These are phyloP conservation scores for Umbelopsis sp. DNA, from an alignment of 371 early-diverging fungal species.

Conservation along the genomic window DNA sequence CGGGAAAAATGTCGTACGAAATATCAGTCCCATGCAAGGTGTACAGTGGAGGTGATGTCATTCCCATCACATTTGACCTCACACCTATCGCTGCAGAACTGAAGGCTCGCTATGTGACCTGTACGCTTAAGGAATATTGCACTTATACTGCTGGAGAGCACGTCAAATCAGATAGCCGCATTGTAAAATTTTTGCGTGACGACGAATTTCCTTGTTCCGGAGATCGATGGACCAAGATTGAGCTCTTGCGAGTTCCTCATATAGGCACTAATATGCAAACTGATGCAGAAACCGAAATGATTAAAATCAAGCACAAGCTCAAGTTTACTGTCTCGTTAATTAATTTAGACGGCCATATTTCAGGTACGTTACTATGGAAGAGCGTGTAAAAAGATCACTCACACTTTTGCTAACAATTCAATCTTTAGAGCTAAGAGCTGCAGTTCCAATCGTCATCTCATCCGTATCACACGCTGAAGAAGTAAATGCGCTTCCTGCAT, in stretches of 20 bases:
- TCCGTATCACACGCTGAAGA: constrained; percentile 39
- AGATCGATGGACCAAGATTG: constrained; percentile 37
- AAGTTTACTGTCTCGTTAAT: constrained; percentile 45
- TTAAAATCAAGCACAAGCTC: constrained; percentile 50
- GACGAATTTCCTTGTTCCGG: constrained; percentile 34
- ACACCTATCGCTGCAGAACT: constrained; percentile 40
- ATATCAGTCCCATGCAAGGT: constrained; percentile 50
- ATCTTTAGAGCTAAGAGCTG: constrained; percentile 34
- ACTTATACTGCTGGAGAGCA: constrained; percentile 35
- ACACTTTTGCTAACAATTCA: background rate
- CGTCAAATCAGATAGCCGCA: constrained; percentile 38
- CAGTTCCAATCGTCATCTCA: constrained; percentile 40
- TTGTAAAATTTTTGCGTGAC: constrained; percentile 35
- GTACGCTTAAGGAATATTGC: constrained; percentile 45
- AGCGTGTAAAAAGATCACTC: background rate
- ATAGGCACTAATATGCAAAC: constrained; percentile 18
- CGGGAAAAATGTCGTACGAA: constrained; percentile 48
- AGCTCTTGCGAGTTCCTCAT: constrained; percentile 33
- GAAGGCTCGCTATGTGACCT: constrained; percentile 34
- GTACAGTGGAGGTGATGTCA: constrained; percentile 30
- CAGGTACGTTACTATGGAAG: constrained; percentile 31
- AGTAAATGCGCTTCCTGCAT: constrained; percentile 45
- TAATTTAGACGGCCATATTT: constrained; percentile 54
- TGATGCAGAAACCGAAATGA: constrained; percentile 35
- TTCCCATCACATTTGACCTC: constrained; percentile 48